Conservation (phyloP, 2,329 filamentous ascomycete genomes). For the Graphiopsis chlorocephala region DNA sequence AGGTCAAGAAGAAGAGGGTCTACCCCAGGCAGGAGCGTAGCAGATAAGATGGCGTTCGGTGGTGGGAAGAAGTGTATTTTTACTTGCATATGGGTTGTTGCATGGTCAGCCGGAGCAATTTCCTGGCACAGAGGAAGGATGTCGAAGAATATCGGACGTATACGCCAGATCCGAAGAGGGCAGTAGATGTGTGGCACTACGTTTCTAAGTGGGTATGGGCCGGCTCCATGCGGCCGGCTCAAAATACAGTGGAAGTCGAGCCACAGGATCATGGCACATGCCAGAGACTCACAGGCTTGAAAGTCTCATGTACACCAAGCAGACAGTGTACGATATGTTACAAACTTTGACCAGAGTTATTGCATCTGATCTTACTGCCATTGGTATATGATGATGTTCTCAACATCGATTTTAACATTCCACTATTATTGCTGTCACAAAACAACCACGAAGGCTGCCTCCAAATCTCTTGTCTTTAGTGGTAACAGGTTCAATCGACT, state of each 20-base stretch:
- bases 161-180: background rate
- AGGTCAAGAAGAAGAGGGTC: constrained; percentile 36
- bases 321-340: background rate
- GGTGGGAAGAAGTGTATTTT: background rate
- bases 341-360: background rate
- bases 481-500: too few species aligned
- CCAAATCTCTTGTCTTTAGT: too few species aligned
- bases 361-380: background rate
- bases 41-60: constrained; percentile 20
- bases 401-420: background rate
- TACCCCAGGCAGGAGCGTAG: constrained; percentile 30
- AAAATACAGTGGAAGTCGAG: background rate
- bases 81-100: background rate
- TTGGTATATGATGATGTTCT: background rate
- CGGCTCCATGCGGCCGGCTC: background rate
- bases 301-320: background rate
- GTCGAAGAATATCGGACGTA: background rate
- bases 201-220: background rate
- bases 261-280: background rate
- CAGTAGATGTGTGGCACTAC: background rate
- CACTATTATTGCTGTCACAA: background rate
- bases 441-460: background rate
- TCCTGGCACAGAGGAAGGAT: background rate
- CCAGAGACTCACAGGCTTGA: background rate
- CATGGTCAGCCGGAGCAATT: background rate